phyloP scores from a whole-genome alignment of 495 filamentous ascomycete genomes.

The Pseudotulostoma volvatum region DNA sequence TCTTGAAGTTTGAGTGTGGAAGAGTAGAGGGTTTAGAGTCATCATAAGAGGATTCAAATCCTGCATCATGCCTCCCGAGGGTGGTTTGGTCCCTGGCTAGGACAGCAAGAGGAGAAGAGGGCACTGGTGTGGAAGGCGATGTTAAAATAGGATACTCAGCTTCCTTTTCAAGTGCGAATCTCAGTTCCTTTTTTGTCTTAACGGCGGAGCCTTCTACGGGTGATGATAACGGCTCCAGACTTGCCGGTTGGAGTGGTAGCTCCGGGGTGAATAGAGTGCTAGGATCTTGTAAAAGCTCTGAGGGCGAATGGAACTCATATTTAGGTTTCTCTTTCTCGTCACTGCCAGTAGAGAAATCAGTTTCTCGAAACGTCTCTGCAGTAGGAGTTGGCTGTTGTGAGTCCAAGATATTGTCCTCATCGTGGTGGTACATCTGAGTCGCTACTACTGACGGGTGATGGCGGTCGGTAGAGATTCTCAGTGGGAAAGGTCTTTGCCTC shows the following conservation, averaged over 20 bases:
- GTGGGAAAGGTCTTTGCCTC: slow-evolving; percentile 7
- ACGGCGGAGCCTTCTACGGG: slow-evolving; percentile 21
- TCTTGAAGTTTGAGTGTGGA: no score
- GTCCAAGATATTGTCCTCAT: slow-evolving; percentile 13
- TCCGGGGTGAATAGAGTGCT: slow-evolving; percentile 5
- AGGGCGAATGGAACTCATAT: slow-evolving; percentile 32
- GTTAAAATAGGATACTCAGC: no score
- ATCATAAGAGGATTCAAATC: no score
- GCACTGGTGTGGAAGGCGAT: no score
- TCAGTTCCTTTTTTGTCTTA: no score
- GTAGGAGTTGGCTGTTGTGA: slow-evolving; percentile 27
- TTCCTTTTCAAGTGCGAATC: slow-evolving; percentile 7
- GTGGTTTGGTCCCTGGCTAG: no score
- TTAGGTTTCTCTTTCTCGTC: slow-evolving; percentile 19
- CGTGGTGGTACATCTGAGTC: slow-evolving; percentile 5
- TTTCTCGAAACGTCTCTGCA: slow-evolving; percentile 9
- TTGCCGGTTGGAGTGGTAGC: slow-evolving; percentile 13
- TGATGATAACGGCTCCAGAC: slow-evolving; percentile 19
- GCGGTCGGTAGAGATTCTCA: slow-evolving; percentile 11
- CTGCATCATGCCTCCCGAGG: no score
- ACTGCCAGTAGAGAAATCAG: neutral
- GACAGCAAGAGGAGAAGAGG: no score
- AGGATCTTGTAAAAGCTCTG: slow-evolving; percentile 27
- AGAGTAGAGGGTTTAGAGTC: no score
- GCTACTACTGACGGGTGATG: no score